Percentiles rank a stretch among this genome's conserved stretches.
These are phyloP conservation scores for Chaetomiaceae sp. DNA, from an alignment of 2,329 filamentous ascomycete genomes.

Conservation along the genomic window DNA sequence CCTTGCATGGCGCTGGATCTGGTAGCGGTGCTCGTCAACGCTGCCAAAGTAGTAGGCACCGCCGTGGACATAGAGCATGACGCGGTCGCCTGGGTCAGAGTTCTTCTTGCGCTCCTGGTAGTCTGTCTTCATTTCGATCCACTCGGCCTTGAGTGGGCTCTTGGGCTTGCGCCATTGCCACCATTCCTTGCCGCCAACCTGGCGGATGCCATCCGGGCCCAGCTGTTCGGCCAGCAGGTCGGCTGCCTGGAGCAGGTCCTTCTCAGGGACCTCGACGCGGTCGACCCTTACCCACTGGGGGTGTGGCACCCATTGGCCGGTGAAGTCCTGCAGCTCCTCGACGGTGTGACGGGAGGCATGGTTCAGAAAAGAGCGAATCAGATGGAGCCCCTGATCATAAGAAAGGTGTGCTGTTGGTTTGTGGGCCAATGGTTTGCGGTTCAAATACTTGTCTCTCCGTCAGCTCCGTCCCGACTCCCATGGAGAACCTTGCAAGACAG, in stretches of 20 bases:
- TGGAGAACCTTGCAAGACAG: no score
- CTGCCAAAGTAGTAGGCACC: constrained; percentile 95
- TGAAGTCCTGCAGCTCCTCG: constrained; percentile 90
- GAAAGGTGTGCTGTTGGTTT: constrained; percentile 88
- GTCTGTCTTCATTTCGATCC: constrained; percentile 92
- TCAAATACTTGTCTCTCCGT: constrained; percentile 62
- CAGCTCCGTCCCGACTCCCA: not conserved
- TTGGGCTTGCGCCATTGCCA: constrained; percentile 79
- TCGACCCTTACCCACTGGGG: constrained; percentile 84
- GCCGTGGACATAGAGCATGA: constrained; percentile 93
- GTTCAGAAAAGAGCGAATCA: constrained; percentile 79
- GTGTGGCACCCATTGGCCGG: constrained; percentile 82
- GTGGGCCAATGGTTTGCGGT: constrained; percentile 67
- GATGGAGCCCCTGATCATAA: constrained; percentile 85
- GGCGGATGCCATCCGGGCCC: constrained; percentile 67
- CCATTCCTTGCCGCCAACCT: constrained; percentile 78
- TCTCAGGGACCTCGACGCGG: constrained; percentile 58
- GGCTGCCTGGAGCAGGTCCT: constrained; percentile 63
- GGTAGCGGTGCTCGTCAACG: constrained; percentile 95
- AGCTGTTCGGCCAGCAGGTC: constrained; percentile 65
- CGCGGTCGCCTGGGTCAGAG: constrained; percentile 58
- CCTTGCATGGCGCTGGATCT: constrained; percentile 90
- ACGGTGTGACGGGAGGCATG: constrained; percentile 86
- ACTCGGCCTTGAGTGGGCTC: constrained; percentile 71
- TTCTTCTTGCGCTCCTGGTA: constrained; percentile 65